Percentiles rank a stretch among this genome's conserved stretches.
These are phyloP conservation scores for Pezicula radicicola DNA, from an alignment of 2,329 filamentous ascomycete genomes.

Conservation along the genomic window DNA sequence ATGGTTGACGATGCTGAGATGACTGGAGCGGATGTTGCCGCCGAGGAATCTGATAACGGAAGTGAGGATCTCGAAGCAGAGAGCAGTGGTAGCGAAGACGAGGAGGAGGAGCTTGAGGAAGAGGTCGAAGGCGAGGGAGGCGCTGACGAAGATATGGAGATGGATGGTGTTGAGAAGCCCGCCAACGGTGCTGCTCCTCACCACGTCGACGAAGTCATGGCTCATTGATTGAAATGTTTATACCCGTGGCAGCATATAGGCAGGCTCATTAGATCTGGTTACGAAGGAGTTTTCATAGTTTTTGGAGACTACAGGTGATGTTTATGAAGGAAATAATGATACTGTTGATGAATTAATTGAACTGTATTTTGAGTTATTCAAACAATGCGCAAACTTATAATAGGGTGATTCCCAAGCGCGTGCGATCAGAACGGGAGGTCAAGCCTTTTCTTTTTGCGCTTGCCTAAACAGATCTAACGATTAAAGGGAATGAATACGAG, in stretches of 20 bases:
- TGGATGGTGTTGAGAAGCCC: conserved; percentile 36
- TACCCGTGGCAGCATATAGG: conserved; percentile 10
- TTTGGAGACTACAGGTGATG: neutral
- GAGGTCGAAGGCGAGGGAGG: conserved; percentile 36
- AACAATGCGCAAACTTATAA: neutral
- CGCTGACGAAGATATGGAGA: conserved; percentile 46
- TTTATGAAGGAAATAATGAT: neutral
- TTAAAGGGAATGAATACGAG: too few relatives aligned
- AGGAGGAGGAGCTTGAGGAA: conserved; percentile 61
- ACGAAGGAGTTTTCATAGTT: neutral
- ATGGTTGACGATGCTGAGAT: conserved; percentile 70
- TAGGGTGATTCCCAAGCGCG: too few relatives aligned
- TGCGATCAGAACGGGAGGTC: too few relatives aligned
- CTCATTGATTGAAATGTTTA: conserved; percentile 21
- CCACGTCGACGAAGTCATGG: conserved; percentile 27
- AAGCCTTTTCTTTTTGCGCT: too few relatives aligned
- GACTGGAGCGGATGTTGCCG: conserved; percentile 63
- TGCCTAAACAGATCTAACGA: too few relatives aligned
- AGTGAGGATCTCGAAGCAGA: conserved; percentile 79
- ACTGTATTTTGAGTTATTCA: neutral
- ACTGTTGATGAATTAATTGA: neutral
- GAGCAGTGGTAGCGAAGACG: conserved; percentile 69
- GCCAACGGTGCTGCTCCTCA: conserved; percentile 12
- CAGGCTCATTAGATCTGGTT: neutral
- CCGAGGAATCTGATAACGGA: conserved; percentile 69